A percentile compares a stretch with the other conserved stretches of the same genome.
phyloP scores from a whole-genome alignment of 1,139 yeast species.

The Diutina sp. region DNA sequence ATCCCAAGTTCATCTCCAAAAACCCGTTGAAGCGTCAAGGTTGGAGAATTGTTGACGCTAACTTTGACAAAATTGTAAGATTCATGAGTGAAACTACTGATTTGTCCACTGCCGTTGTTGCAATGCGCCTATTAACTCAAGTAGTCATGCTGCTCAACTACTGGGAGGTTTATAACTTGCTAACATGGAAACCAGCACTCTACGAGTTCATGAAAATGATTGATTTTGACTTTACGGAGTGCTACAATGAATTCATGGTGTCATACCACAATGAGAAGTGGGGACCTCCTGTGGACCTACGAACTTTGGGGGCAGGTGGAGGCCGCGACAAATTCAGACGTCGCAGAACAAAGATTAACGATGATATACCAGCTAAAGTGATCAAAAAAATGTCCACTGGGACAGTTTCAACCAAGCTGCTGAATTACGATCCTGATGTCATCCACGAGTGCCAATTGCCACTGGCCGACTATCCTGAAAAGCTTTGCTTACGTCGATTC shows the following conservation, averaged over 20 bases:
- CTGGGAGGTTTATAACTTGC: slow-evolving; percentile 33
- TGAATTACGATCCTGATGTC: slow-evolving; percentile 38
- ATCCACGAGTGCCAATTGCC: slow-evolving; percentile 37
- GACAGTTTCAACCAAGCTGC: slow-evolving; percentile 19
- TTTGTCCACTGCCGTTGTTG: slow-evolving; percentile 20
- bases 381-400: slow-evolving; percentile 10
- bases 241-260: slow-evolving; percentile 22
- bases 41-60: slow-evolving; percentile 23
- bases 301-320: neutral
- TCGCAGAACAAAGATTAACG: slow-evolving; percentile 15
- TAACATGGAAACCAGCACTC: slow-evolving; percentile 32
- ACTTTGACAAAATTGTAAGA: slow-evolving; percentile 26
- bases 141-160: slow-evolving; percentile 28
- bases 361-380: slow-evolving; percentile 18
- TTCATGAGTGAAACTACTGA: slow-evolving; percentile 19
- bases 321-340: neutral
- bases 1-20: slow-evolving; percentile 12
- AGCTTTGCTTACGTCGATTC: slow-evolving; percentile 67
- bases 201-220: slow-evolving; percentile 28
- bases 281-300: neutral
- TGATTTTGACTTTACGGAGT: slow-evolving; percentile 27
- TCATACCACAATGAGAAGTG: slow-evolving; percentile 16
- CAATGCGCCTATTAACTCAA: slow-evolving; percentile 27
- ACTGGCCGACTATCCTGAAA: slow-evolving; percentile 34
- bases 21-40: slow-evolving; percentile 21